phyloP scores from a whole-genome alignment of 805 yeast species.

The Candida palmyrensis region DNA sequence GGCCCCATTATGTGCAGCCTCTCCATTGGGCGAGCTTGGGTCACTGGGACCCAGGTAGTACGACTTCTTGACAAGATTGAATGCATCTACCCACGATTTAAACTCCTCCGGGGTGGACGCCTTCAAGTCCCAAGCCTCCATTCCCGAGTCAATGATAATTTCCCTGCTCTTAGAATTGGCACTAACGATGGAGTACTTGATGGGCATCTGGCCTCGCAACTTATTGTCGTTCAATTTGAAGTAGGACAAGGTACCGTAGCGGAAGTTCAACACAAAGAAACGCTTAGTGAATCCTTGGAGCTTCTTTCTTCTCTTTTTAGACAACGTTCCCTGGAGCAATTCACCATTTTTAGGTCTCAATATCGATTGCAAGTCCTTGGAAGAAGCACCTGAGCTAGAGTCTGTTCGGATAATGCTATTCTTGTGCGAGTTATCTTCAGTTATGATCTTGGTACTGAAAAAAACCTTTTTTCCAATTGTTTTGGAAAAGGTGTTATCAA shows the following conservation, averaged over 20 bases:
- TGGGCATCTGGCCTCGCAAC: slow-evolving; percentile 88
- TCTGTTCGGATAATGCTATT: too few species aligned
- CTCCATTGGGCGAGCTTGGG: slow-evolving; percentile 2
- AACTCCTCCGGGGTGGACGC: slow-evolving; percentile 64
- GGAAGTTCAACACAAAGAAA: slow-evolving; percentile 76
- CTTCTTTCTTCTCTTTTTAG: slow-evolving; percentile 76
- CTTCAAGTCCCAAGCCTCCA: slow-evolving; percentile 88
- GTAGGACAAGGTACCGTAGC: slow-evolving; percentile 79
- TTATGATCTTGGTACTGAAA: slow-evolving; percentile 41
- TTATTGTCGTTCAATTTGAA: slow-evolving; percentile 68
- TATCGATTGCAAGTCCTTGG: slow-evolving; percentile 5
- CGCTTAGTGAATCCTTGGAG: slow-evolving; percentile 84
- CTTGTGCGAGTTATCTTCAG: not conserved
- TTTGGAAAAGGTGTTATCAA: slow-evolving; percentile 88
- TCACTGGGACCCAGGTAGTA: too few species aligned
- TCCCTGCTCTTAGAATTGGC: slow-evolving; percentile 65
- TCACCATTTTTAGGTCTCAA: slow-evolving; percentile 56
- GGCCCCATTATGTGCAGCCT: slow-evolving; percentile 10
- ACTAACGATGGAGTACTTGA: slow-evolving; percentile 73
- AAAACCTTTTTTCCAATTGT: slow-evolving; percentile 76
- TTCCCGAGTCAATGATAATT: slow-evolving; percentile 85
- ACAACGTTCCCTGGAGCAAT: slow-evolving; percentile 69
- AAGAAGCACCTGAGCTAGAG: not conserved
- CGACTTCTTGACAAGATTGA: slow-evolving; percentile 47
- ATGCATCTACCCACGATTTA: slow-evolving; percentile 77